Conservation (phyloP, 169 alveolate species). For the Eimeria necatrix region DNA sequence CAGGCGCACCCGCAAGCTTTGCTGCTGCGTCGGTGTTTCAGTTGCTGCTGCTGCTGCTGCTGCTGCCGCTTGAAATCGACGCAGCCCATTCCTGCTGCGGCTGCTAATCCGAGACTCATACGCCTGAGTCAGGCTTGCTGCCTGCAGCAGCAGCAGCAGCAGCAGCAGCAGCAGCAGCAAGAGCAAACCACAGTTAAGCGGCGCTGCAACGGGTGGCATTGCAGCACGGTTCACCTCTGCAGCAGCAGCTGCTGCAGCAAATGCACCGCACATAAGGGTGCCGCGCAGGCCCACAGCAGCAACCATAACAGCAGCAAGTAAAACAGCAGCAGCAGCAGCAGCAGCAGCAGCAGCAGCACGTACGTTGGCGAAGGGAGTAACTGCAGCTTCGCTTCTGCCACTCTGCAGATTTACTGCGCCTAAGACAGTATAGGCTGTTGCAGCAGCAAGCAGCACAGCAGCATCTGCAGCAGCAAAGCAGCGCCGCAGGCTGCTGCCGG, state of each 20-base stretch:
- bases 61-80: too few species aligned
- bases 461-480: conserved; percentile 17
- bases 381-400: neutral
- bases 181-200: too few species aligned
- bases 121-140: neutral
- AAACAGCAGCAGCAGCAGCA: conserved; percentile 5
- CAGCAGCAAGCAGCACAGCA: conserved; percentile 32
- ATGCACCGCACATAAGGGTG: neutral
- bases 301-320: neutral
- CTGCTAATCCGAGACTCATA: neutral
- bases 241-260: conserved; percentile 40
- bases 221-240: neutral
- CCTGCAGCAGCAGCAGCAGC: conserved; percentile 44
- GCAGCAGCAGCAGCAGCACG: neutral
- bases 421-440: neutral
- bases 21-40: too few species aligned
- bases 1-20: too few species aligned
- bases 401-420: neutral
- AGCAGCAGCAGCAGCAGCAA: neutral
- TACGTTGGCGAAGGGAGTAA: conserved; percentile 10
- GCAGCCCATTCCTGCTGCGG: neutral
- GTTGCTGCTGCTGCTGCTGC: neutral
- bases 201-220: neutral
- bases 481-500: conserved; percentile 15
- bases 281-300: neutral